These are phyloP conservation scores for Annulohypoxylon truncatum DNA, from an alignment of 2,329 filamentous ascomycete genomes.

Conservation along the genomic window DNA sequence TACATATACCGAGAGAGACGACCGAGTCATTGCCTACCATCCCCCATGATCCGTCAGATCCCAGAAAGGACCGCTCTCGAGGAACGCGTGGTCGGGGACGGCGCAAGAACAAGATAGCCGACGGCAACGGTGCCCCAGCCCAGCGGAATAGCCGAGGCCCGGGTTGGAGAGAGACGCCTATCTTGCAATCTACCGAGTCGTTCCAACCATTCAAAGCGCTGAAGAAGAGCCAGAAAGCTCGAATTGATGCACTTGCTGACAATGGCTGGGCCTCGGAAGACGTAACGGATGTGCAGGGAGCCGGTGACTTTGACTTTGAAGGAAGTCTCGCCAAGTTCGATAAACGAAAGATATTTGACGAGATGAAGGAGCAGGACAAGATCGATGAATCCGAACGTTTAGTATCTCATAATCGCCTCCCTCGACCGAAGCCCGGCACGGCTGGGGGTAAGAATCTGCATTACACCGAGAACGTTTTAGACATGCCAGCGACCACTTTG, in stretches of 20 bases:
- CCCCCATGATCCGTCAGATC: conserved; percentile 19
- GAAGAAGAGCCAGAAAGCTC: conserved; percentile 64
- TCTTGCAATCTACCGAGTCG: conserved; percentile 68
- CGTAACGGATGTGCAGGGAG: conserved; percentile 91
- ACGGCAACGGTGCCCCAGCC: conserved; percentile 32
- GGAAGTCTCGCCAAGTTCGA: conserved; percentile 93
- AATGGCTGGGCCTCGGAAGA: conserved; percentile 97
- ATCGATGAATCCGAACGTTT: conserved; percentile 91
- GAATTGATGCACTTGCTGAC: conserved; percentile 57
- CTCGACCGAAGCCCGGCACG: conserved; percentile 72
- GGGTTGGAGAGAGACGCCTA: conserved; percentile 70
- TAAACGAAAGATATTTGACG: conserved; percentile 89
- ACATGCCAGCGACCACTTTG: conserved; percentile 59
- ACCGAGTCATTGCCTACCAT: conserved; percentile 37
- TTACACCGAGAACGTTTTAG: conserved; percentile 90
- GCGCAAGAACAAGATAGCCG: conserved; percentile 33
- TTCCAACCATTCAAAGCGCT: conserved; percentile 72
- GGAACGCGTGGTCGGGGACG: conserved; percentile 43
- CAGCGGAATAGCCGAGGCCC: conserved; percentile 55
- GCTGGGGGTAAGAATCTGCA: conserved; percentile 90
- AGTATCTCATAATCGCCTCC: conserved; percentile 84
- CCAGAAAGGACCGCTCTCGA: conserved; percentile 40
- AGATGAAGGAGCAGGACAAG: conserved; percentile 88
- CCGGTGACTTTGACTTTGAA: conserved; percentile 95
- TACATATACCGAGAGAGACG: conserved; percentile 40